Evolutionary conservation across 495 filamentous ascomycete species (phyloP), one percentile per base, ranked within the genome.

Genomic region (Tuber melanosporum): DNA sequence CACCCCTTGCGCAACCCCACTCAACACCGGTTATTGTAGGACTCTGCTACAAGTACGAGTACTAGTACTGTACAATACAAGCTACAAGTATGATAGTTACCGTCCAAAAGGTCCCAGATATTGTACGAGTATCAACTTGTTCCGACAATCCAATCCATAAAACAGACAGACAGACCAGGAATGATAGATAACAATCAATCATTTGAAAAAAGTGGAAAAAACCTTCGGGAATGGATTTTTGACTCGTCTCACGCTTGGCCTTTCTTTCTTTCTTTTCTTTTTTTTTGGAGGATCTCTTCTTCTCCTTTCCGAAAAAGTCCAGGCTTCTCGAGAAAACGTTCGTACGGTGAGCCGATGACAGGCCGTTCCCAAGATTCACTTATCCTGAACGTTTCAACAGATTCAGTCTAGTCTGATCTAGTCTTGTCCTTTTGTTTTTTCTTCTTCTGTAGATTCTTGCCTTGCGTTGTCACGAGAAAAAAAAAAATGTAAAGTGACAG

Each of bases 331-430:
- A 32, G 32, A 22, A 4, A n/a, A 66, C n/a, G 57, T 17, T 32
- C 26, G 57, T 15, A 66, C 3, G 39, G 1, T 41, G 4, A 41
- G 57, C 57, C 57, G 57, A 66, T 66, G 57, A 32, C n/a, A 32
- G 26, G 57, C 57, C 1, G 57, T 66, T 66, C 57, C 26, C 57
- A 66, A 66, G 57, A 66, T 66, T 66, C 57, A 32, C n/a, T n/a
- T 66, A 66, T 66, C 57, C 57, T 66, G n/a, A 66, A 66, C 57
- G 10, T 66, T 66, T 66, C 57, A 66, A 66, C 57, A 15, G 57
- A 66, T 66, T 32, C 12, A 32, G n/a, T 66, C 57, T 66, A 66
- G 57, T 41, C 4, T 41, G 57, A 10, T 66, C 57, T 66, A 66
- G 57, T 41, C 4, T 41, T n/a, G 57, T 66, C 57, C 12, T 2